Evolutionary conservation across 2,329 filamentous ascomycete genomes (phyloP).

Genomic region (Chaetomiaceae sp.): DNA sequence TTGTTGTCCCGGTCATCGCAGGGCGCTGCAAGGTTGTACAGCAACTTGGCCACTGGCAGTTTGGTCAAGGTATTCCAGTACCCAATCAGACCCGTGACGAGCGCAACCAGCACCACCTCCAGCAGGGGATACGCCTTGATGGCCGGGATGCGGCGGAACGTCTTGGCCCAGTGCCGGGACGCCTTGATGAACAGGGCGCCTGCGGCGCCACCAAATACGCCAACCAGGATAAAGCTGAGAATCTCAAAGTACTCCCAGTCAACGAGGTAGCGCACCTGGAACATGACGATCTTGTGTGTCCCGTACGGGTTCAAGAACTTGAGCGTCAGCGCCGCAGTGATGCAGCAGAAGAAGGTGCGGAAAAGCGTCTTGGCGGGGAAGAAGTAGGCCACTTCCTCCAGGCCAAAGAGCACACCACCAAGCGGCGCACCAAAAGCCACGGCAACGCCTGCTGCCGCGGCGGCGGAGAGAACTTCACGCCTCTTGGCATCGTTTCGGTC

Average conservation of each 20-base stretch:
- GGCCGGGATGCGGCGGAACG: constrained; percentile 72
- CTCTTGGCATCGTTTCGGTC: constrained; percentile 91
- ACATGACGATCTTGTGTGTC: constrained; percentile 93
- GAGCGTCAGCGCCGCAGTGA: constrained; percentile 81
- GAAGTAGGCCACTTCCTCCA: constrained; percentile 96
- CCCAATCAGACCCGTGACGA: constrained; percentile 77
- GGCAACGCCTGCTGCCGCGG: constrained; percentile 84
- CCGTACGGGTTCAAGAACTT: constrained; percentile 97
- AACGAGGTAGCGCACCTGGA: constrained; percentile 82
- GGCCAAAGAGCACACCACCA: constrained; percentile 83
- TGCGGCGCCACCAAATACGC: constrained; percentile 74
- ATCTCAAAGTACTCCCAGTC: constrained; percentile 97
- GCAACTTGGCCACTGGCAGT: constrained; percentile 80
- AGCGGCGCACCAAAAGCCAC: constrained; percentile 89
- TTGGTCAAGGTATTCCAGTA: constrained; percentile 95
- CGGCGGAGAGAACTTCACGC: constrained; percentile 88
- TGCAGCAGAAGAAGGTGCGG: constrained; percentile 97
- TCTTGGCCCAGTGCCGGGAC: constrained; percentile 81
- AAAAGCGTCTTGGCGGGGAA: constrained; percentile 97
- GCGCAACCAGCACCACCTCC: constrained; percentile 82
- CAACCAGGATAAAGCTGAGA: constrained; percentile 76
- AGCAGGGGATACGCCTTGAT: constrained; percentile 82
- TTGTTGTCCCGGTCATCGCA: constrained; percentile 67
- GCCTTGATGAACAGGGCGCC: constrained; percentile 97
- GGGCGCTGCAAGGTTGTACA: constrained; percentile 86